Base-by-base conservation (phyloP, 2,329 filamentous ascomycete genomes). In the Triangularia setosa region DNA sequence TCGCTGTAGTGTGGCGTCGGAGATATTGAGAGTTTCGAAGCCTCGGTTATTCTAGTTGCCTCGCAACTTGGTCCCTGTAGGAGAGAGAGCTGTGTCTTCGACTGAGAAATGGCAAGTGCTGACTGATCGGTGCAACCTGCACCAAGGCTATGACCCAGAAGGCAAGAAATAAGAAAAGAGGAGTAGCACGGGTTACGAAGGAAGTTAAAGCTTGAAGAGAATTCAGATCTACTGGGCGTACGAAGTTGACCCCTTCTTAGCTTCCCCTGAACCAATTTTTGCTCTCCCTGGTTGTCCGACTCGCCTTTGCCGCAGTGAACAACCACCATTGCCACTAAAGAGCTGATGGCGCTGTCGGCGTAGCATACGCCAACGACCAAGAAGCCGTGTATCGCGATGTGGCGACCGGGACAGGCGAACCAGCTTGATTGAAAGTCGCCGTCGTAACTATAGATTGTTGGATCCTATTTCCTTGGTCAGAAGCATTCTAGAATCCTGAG, bases 401-500 rank as follows among this genome's bases (percentile, higher is more conserved):
- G 9, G 65, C 68, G 11, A 69, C 48, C 2, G 72, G 52, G 28
- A 64, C 40, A 7, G 66, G 62, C 9, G 62, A 54, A 23, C 18
- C 65, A 2, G 65, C 71, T 48, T 48, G 40, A 0, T 67, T 63
- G 16, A 63, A 70, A 4, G 66, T 66, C 12, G 68, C 70, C 24
- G 63, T 67, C 11, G 69, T 73, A 21, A 70, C 70, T 3, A 73
- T 66, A 2, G 69, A 72, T 54, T 65, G 68, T 53, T 67, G 63
- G 52, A 73, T 69, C 71, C 71, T 58, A 33, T 21, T n/a, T 21
- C 40, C 18, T 48, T 48, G 11, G n/a, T 48, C 40, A 48, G n/a
- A 21, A 48, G n/a, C n/a, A 21, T 8, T 1, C n/a, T 6, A 21
- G 11, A 21, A 21, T 18, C 6, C n/a, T 48, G 6, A 21, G 4